These are phyloP conservation scores for Pezicula radicicola DNA, from an alignment of 2,329 filamentous ascomycete genomes.

Conservation along the genomic window DNA sequence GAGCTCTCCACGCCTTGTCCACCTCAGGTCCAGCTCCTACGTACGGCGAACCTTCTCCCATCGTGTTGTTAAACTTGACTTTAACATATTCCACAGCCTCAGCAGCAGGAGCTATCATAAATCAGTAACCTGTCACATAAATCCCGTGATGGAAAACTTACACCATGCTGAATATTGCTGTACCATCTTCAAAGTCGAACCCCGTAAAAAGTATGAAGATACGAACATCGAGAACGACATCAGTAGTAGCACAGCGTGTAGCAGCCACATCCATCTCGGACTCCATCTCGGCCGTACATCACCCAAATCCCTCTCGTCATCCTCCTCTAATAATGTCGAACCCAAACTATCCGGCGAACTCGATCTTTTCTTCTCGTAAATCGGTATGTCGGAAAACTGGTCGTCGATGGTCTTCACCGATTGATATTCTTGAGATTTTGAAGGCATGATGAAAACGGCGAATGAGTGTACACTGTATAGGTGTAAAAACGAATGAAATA, in stretches of 20 bases:
- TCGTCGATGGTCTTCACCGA: conserved; percentile 17
- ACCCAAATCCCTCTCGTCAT: conserved; percentile 12
- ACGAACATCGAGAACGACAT: conserved; percentile 23
- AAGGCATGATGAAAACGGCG: conserved; percentile 13
- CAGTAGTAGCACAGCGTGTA: conserved; percentile 21
- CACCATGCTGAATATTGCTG: conserved; percentile 43
- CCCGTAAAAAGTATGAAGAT: conserved; percentile 18
- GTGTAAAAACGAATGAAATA: conserved; percentile 5
- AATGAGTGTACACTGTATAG: too few relatives aligned
- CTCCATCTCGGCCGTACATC: conserved; percentile 3
- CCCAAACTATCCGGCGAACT: conserved; percentile 18
- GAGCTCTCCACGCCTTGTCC: conserved; percentile 54
- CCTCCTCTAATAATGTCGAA: conserved; percentile 21
- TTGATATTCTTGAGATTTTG: conserved; percentile 25
- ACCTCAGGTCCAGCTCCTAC: conserved; percentile 54
- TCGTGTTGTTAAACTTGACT: conserved; percentile 46
- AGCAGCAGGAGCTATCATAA: conserved; percentile 41
- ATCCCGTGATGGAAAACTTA: conserved; percentile 25
- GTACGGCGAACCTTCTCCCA: conserved; percentile 41
- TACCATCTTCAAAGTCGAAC: conserved; percentile 26
- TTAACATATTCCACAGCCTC: conserved; percentile 46
- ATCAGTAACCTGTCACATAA: conserved; percentile 8
- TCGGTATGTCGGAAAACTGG: conserved; percentile 14
- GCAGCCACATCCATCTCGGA: conserved; percentile 24
- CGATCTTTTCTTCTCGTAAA: conserved; percentile 3